Percentiles rank a stretch among this genome's conserved stretches.
phyloP scores from a whole-genome alignment of 1,284 basidiomycete genomes.

The Trichosporon sp. region DNA sequence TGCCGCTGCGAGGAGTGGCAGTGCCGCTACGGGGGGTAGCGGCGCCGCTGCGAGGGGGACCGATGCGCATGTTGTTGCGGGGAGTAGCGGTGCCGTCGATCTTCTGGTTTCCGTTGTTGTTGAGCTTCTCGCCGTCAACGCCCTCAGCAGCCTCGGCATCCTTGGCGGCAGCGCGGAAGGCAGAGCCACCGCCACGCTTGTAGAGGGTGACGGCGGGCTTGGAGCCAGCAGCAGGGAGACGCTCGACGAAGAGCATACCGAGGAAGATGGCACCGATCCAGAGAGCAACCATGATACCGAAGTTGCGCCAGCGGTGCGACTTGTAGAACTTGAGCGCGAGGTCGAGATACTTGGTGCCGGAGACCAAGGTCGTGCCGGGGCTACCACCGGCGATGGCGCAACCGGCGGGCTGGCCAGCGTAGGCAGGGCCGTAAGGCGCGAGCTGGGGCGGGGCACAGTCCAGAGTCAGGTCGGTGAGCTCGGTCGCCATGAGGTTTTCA shows the following conservation, averaged over 20 bases:
- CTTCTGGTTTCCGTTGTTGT: slow-evolving; percentile 11
- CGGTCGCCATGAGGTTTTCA: slow-evolving; percentile 53
- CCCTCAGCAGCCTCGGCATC: slow-evolving; percentile 34
- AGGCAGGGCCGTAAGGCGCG: slow-evolving; percentile 55
- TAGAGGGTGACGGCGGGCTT: slow-evolving; percentile 47
- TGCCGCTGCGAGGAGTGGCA: neutral
- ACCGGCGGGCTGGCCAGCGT: slow-evolving; percentile 36
- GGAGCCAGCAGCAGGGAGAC: slow-evolving; percentile 45
- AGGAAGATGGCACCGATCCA: slow-evolving; percentile 40
- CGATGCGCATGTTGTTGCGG: neutral
- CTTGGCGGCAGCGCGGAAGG: slow-evolving; percentile 32
- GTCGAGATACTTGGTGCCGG: slow-evolving; percentile 49
- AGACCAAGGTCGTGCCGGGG: slow-evolving; percentile 20
- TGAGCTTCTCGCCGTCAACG: slow-evolving; percentile 23
- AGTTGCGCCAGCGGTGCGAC: slow-evolving; percentile 58
- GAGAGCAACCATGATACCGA: slow-evolving; percentile 57
- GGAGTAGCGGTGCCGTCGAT: slow-evolving; percentile 15
- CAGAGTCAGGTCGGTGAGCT: slow-evolving; percentile 55
- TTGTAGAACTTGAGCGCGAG: slow-evolving; percentile 53
- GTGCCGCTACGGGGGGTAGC: slow-evolving; percentile 21
- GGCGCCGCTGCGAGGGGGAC: slow-evolving; percentile 17
- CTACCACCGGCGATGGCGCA: slow-evolving; percentile 56
- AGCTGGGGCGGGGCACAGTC: slow-evolving; percentile 54
- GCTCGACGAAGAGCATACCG: slow-evolving; percentile 33
- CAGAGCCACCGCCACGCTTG: slow-evolving; percentile 37